Percentiles rank a stretch among this genome's conserved stretches.
phyloP scores from a whole-genome alignment of 2,329 filamentous ascomycete species.

The Stachybotrys chartarum region DNA sequence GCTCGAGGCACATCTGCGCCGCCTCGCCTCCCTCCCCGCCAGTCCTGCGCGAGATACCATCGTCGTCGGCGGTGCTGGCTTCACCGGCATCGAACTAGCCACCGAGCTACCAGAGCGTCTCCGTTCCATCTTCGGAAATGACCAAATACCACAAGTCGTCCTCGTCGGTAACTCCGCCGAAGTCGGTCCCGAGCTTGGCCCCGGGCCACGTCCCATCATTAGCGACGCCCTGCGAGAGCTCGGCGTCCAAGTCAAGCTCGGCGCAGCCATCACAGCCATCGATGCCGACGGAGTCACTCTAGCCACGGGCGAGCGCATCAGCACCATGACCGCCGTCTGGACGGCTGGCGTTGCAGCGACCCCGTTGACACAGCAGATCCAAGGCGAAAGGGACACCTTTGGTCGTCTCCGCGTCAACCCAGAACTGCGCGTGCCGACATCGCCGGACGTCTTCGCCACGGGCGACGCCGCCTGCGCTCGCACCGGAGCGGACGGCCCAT shows the following conservation, averaged over 20 bases:
- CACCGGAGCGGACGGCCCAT: conserved; percentile 16
- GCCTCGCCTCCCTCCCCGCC: conserved; percentile 8
- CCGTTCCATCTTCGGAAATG: conserved; percentile 5
- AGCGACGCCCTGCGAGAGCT: conserved; percentile 18
- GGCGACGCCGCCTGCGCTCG: conserved; percentile 23
- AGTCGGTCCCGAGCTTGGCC: conserved; percentile 24
- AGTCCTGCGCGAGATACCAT: conserved; percentile 23
- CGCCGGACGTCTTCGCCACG: conserved; percentile 18
- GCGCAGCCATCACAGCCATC: conserved; percentile 15
- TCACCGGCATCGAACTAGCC: conserved; percentile 26
- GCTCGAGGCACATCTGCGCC: conserved; percentile 20
- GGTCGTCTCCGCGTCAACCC: conserved; percentile 19
- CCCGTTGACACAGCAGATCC: conserved; percentile 23
- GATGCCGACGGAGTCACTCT: conserved; percentile 16
- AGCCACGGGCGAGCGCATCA: conserved; percentile 22
- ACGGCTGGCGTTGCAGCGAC: conserved; percentile 26
- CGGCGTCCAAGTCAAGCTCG: conserved; percentile 21
- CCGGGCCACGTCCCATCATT: conserved; percentile 23
- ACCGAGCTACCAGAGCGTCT: conserved; percentile 22
- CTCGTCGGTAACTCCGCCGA: conserved; percentile 19
- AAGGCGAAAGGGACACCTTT: conserved; percentile 16
- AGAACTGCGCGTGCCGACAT: conserved; percentile 16
- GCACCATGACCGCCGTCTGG: conserved; percentile 25
- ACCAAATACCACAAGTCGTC: conserved; percentile 8
- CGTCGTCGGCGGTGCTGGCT: conserved; percentile 24